Conservation (phyloP, 176 grass and related monocot species). For the Canna indica region DNA sequence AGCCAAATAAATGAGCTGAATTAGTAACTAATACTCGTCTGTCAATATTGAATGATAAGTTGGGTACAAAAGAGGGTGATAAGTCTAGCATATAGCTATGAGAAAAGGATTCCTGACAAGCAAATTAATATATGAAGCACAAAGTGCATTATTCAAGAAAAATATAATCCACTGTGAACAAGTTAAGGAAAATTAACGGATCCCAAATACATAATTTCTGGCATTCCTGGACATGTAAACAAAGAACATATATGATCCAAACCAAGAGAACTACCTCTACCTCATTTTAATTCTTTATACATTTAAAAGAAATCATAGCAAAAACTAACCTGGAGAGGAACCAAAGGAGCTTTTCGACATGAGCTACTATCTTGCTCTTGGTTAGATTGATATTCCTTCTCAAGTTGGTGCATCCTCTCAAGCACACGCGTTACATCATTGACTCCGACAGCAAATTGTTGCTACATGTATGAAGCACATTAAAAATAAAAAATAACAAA, state of each 20-base stretch:
- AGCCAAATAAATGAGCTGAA: no score
- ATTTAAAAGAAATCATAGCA: conserved; percentile 10
- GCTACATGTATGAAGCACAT: conserved; percentile 22
- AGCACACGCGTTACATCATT: conserved; percentile 94
- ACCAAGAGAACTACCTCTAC: background rate
- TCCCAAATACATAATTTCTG: background rate
- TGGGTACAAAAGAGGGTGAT: background rate
- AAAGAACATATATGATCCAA: background rate
- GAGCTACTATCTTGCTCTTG: conserved; percentile 14
- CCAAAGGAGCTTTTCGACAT: conserved; percentile 38
- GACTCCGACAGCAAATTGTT: conserved; percentile 78
- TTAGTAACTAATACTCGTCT: no score
- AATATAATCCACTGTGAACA: background rate
- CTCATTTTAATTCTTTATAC: background rate
- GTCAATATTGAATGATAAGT: no score
- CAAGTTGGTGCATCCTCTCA: conserved; percentile 51
- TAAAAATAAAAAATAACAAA: background rate
- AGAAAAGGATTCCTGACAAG: no score
- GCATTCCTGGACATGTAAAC: background rate
- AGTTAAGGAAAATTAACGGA: background rate
- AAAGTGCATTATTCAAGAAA: background rate
- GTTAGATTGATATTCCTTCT: conserved; percentile 18
- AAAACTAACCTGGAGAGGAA: conserved; percentile 53
- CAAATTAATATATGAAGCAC: background rate
- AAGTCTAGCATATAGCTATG: background rate